These are phyloP conservation scores for Xanthoconium purpureum DNA, from an alignment of 768 basidiomycete species.

Conservation along the genomic window DNA sequence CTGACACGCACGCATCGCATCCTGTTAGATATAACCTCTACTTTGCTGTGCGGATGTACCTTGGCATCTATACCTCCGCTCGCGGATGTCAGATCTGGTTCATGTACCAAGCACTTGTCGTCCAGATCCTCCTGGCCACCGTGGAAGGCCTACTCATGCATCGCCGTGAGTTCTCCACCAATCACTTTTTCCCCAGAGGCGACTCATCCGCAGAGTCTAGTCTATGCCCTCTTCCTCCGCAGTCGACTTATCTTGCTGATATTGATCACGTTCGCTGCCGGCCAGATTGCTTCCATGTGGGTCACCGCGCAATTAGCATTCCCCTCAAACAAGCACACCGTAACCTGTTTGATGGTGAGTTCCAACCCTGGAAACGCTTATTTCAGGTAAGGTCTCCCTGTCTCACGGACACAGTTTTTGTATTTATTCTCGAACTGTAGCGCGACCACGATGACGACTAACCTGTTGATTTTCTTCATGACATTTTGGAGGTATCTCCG, in stretches of 20 bases:
- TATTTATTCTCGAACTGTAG: background rate
- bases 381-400: slow-evolving; percentile 12
- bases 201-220: slow-evolving; percentile 3
- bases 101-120: slow-evolving; percentile 10
- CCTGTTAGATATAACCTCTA: slow-evolving; percentile 20
- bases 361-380: slow-evolving; percentile 10
- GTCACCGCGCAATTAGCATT: slow-evolving; percentile 13
- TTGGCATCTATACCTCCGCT: slow-evolving; percentile 5
- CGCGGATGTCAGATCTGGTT: slow-evolving; percentile 17
- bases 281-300: slow-evolving; percentile 18
- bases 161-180: slow-evolving; percentile 12
- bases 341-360: slow-evolving; percentile 13
- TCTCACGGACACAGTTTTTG: background rate
- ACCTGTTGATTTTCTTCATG: slow-evolving; percentile 15
- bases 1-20: background rate
- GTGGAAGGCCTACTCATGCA: slow-evolving; percentile 17
- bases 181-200: background rate
- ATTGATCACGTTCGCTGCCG: slow-evolving; percentile 4
- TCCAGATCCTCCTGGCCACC: slow-evolving; percentile 13
- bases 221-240: slow-evolving; percentile 17
- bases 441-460: slow-evolving; percentile 16
- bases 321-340: slow-evolving; percentile 6
- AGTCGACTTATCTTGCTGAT: slow-evolving; percentile 5
- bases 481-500: slow-evolving; percentile 16
- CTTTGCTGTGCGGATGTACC: slow-evolving; percentile 19